Conservation (phyloP, 257 asterid genomes). For the Ligustrum vulgare region DNA sequence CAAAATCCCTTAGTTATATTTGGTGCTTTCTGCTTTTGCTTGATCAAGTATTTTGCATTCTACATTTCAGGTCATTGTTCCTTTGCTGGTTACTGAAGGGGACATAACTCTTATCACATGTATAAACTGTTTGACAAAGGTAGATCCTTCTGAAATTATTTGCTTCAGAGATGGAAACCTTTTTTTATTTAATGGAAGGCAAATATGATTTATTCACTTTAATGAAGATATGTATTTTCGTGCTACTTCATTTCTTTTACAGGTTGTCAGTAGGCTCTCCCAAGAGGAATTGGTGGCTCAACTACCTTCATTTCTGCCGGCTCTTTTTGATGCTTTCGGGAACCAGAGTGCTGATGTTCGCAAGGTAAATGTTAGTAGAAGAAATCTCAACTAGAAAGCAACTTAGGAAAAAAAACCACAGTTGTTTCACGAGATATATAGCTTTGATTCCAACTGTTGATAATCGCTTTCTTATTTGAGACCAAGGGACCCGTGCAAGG, state of each 20-base stretch:
- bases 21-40: background rate
- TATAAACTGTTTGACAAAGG: conserved; percentile 97
- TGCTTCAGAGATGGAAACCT: conserved; percentile 12
- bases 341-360: conserved; percentile 25
- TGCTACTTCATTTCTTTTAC: conserved; percentile 27
- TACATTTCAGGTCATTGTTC: conserved; percentile 79
- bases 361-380: background rate
- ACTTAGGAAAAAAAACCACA: background rate
- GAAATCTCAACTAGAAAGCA: background rate
- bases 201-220: conserved; percentile 6
- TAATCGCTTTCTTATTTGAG: background rate
- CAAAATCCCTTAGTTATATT: conserved; percentile 1
- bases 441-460: background rate
- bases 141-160: conserved; percentile 24
- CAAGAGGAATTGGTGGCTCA: conserved; percentile 89
- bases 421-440: background rate
- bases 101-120: conserved; percentile 94
- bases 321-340: conserved; percentile 20
- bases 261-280: conserved; percentile 92
- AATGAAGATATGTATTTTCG: conserved; percentile 17
- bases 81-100: conserved; percentile 88
- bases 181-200: background rate
- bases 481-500: background rate
- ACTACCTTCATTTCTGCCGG: conserved; percentile 87
- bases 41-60: background rate